Percentiles rank a stretch among this genome's conserved stretches.
Conservation (phyloP, 1,284 basidiomycete genomes). For the Pseudozyma sp. region DNA sequence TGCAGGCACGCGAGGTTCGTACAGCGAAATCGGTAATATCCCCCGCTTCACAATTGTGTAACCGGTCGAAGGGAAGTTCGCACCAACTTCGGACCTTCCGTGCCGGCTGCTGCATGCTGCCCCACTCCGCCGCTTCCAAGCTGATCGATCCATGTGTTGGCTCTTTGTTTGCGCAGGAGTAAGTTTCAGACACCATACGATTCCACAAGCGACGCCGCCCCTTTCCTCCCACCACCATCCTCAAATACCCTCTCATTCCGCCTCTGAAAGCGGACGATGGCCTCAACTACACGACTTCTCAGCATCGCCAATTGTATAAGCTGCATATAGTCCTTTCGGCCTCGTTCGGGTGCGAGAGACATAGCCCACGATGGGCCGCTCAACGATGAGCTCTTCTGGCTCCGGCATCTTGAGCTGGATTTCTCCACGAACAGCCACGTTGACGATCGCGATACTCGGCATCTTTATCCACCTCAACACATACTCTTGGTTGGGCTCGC, state of each 20-base stretch:
- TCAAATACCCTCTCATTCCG: too few relatives aligned
- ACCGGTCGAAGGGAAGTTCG: neutral
- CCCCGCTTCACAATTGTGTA: neutral
- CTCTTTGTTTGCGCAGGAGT: too few relatives aligned
- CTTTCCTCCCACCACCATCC: too few relatives aligned
- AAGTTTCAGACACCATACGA: too few relatives aligned
- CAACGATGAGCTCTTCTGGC: constrained; percentile 8
- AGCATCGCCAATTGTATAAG: too few relatives aligned
- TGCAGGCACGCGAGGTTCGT: too few relatives aligned
- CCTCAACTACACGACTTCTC: neutral
- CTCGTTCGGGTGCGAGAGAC: neutral
- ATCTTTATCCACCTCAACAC: constrained; percentile 52
- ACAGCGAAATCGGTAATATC: too few relatives aligned
- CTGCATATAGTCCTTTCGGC: neutral
- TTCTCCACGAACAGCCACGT: constrained; percentile 49
- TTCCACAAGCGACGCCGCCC: neutral
- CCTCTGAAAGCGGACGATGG: too few relatives aligned
- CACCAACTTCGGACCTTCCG: too few relatives aligned
- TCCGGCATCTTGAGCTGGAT: constrained; percentile 32
- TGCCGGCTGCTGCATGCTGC: too few relatives aligned
- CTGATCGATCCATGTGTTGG: too few relatives aligned
- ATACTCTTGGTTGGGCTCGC: constrained; percentile 43
- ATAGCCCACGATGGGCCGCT: constrained; percentile 15
- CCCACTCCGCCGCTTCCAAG: too few relatives aligned
- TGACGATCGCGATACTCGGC: constrained; percentile 54